Conservation (phyloP, 139 green algal species). For the Micractinium sp. region DNA sequence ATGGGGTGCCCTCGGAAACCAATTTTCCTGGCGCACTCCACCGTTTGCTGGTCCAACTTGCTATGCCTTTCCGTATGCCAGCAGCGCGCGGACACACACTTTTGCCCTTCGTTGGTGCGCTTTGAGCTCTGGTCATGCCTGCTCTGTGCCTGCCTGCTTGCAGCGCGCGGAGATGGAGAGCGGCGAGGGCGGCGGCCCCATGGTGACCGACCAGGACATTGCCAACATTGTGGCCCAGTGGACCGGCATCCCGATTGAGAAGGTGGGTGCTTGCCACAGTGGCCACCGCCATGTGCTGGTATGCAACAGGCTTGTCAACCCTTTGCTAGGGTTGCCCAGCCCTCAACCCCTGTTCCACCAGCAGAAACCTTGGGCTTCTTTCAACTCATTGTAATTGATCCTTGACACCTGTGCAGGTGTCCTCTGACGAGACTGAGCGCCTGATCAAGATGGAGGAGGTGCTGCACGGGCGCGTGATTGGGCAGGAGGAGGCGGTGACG, state of each 20-base stretch:
- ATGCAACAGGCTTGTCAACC: not conserved
- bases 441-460: slow-evolving; percentile 99
- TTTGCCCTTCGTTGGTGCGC: too few relatives aligned
- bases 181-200: slow-evolving; percentile 73
- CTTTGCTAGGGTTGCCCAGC: too few relatives aligned
- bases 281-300: not conserved
- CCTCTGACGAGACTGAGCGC: slow-evolving; percentile 92
- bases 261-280: slow-evolving; percentile 50
- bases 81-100: not conserved
- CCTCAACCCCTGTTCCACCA: too few relatives aligned
- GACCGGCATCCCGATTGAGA: slow-evolving; percentile 91
- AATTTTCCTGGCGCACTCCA: too few relatives aligned
- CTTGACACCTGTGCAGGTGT: slow-evolving; percentile 47
- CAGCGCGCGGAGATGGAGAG: slow-evolving; percentile 77
- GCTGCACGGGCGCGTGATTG: slow-evolving; percentile 95
- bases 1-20: too few relatives aligned
- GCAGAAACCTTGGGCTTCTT: too few relatives aligned
- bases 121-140: not conserved
- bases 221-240: slow-evolving; percentile 96
- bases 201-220: slow-evolving; percentile 94
- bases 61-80: not conserved
- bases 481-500: slow-evolving; percentile 96
- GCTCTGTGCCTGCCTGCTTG: not conserved
- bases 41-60: too few relatives aligned
- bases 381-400: not conserved